These are phyloP conservation scores for Coelastrella sp. DNA, from an alignment of 139 green algal species.

Conservation along the genomic window DNA sequence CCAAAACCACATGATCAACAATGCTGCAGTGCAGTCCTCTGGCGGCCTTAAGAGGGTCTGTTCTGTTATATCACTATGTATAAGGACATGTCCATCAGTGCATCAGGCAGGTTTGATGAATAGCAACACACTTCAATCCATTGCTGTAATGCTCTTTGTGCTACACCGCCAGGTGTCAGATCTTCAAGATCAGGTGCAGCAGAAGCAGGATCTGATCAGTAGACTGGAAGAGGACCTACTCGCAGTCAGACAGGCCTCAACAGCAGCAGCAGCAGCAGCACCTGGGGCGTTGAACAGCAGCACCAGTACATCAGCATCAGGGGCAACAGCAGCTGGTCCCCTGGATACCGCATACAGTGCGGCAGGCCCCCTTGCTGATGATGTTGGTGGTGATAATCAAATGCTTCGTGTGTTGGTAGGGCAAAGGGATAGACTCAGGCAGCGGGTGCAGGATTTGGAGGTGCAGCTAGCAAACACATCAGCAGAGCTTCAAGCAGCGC, in stretches of 20 bases:
- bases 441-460: slow-evolving; percentile 81
- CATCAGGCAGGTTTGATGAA: too few relatives aligned
- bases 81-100: too few relatives aligned
- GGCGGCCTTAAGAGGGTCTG: too few relatives aligned
- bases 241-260: slow-evolving; percentile 9
- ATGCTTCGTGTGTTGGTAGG: slow-evolving; percentile 86
- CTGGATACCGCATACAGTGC: neutral
- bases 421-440: slow-evolving; percentile 86
- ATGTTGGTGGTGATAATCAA: neutral
- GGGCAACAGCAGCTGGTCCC: too few relatives aligned
- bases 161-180: slow-evolving; percentile 48
- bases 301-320: too few relatives aligned
- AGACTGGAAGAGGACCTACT: slow-evolving; percentile 77
- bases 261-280: slow-evolving; percentile 1
- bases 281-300: too few relatives aligned
- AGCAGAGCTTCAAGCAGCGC: slow-evolving; percentile 52
- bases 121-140: too few relatives aligned
- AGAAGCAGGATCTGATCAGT: slow-evolving; percentile 61
- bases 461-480: slow-evolving; percentile 58
- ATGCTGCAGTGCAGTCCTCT: too few relatives aligned
- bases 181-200: slow-evolving; percentile 62
- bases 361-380: neutral
- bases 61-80: too few relatives aligned
- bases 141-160: too few relatives aligned
- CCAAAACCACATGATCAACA: too few relatives aligned